Evolutionary conservation across 441 rosid species (phyloP), one percentile per base, ranked within the genome.

Genomic region (Rhodomyrtus psidioides): DNA sequence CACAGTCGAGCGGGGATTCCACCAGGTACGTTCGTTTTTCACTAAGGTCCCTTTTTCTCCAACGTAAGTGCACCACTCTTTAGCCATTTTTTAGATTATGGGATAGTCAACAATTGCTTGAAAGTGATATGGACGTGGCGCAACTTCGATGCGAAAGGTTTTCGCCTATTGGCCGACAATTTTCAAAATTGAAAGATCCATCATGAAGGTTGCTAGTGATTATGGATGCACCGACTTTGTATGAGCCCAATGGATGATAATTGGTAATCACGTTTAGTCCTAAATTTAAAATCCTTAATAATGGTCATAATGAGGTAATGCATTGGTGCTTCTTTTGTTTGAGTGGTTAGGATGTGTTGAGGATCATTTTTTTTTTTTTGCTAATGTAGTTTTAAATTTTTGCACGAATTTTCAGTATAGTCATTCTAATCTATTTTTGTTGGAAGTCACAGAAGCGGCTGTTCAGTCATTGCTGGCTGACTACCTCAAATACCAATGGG

Each of bases 1-100:
- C 70, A 94, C 97, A 13, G 65, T 55, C 23, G 95, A 96, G 55
- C 92, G 83, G 53, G 98, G 99, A 60, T 96, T 96, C 89, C 99
- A 95, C 82, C 98, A 96, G 98, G 98, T 96, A 88, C 24, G 27
- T 58, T 9, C 58, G 51, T 53, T 28, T 10, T 4, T 23, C 27
- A 0, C 56, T 2, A 54, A 8, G 39, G 10, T n/a, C 55, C 16
- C 16, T 7, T 24, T 84, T 26, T 30, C n/a, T 15, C 54, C 19
- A 15, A 8, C 26, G 59, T 49, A 5, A 34, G 79, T 65, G 49
- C 79, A 10, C 79, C 3, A 5, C 26, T 19, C 13, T 19, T 65
- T 34, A 21, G 49, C 46, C 49, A 34, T 49, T 65, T 65, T 34
- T 39, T 21, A 34, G 49, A 65, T 65, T 19, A 65, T 5, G 76